phyloP scores from a whole-genome alignment of 176 grass and related monocot genomes.

The Ananas comosus region DNA sequence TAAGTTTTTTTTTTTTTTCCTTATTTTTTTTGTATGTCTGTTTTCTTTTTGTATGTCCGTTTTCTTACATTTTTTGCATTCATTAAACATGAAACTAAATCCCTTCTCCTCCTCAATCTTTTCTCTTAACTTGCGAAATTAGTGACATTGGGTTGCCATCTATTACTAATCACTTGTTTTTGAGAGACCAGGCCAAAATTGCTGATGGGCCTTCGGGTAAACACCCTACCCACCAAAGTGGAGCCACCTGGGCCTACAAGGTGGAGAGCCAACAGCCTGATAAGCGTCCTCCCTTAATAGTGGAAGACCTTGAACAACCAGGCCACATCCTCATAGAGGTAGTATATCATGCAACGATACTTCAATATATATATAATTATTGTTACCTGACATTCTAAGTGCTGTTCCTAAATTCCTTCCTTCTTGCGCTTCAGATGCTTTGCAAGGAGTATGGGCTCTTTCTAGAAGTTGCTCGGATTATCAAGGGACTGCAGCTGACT shows the following conservation, averaged over 20 bases:
- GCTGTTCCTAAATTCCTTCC: not conserved
- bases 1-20: no score
- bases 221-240: slow-evolving; percentile 7
- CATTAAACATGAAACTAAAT: no score
- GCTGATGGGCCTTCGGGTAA: not conserved
- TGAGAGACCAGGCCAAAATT: slow-evolving; percentile 6
- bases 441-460: slow-evolving; percentile 45
- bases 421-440: slow-evolving; percentile 36
- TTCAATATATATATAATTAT: not conserved
- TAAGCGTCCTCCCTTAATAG: slow-evolving; percentile 35
- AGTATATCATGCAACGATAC: not conserved
- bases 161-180: no score
- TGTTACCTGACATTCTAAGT: not conserved
- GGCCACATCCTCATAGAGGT: slow-evolving; percentile 71
- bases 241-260: slow-evolving; percentile 2
- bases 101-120: no score
- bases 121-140: not conserved
- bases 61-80: no score
- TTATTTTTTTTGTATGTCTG: no score
- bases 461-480: slow-evolving; percentile 41
- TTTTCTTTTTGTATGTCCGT: no score
- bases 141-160: not conserved
- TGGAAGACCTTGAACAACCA: slow-evolving; percentile 57
- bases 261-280: slow-evolving; percentile 19
- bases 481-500: slow-evolving; percentile 38